Evolutionary conservation across 148 eudicot species (phyloP).

Genomic region (Vaccinium myrtillus): DNA sequence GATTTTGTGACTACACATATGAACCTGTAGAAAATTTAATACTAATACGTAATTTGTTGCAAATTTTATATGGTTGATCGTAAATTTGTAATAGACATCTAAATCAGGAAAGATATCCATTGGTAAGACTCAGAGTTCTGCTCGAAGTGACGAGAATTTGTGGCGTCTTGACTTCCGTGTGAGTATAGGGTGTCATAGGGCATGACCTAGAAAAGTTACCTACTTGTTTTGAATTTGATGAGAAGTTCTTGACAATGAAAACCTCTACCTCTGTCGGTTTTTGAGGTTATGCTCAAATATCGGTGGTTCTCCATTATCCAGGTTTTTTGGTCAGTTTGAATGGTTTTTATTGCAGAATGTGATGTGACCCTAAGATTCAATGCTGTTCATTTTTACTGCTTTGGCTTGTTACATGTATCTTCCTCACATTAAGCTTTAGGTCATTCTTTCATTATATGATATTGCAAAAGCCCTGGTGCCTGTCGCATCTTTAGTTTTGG

Average conservation of each 20-base stretch:
- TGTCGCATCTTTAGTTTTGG: neutral
- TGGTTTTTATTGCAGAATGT: neutral
- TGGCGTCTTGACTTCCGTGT: neutral
- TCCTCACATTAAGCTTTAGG: neutral
- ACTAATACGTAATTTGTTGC: neutral
- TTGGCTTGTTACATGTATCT: slow-evolving; percentile 2
- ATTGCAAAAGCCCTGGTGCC: neutral
- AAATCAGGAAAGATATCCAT: neutral
- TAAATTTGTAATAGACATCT: neutral
- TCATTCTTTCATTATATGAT: neutral
- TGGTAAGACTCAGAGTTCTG: neutral
- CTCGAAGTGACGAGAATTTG: neutral
- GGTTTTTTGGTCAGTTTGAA: slow-evolving; percentile 2
- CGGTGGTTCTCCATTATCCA: neutral
- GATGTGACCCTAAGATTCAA: neutral
- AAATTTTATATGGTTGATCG: neutral
- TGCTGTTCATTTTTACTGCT: neutral
- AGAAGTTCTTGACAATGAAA: neutral
- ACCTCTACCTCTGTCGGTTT: neutral
- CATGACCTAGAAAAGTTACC: neutral
- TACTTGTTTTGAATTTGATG: neutral
- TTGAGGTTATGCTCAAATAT: neutral
- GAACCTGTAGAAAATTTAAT: neutral
- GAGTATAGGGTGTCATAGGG: neutral
- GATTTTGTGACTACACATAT: neutral